A percentile compares a stretch with the other conserved stretches of the same genome.
Evolutionary conservation across 345 rosid genomes (phyloP).

Genomic region (Ceriops decandra): DNA sequence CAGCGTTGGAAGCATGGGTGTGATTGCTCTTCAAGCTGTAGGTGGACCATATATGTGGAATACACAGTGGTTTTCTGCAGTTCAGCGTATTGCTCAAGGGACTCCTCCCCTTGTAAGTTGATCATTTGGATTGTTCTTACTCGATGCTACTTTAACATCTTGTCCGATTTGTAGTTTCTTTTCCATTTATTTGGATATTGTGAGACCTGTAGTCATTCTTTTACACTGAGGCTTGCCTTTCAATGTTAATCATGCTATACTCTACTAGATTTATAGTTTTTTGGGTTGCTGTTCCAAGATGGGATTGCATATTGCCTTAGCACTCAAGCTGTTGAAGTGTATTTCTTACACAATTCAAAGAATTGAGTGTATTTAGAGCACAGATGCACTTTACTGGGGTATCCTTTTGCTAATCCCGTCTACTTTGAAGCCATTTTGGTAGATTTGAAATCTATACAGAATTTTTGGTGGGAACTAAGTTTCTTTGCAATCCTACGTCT

Average conservation of each 20-base stretch:
- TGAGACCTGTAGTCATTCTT: not conserved
- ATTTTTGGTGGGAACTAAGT: not conserved
- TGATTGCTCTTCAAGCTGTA: conserved; percentile 86
- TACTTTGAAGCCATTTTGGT: too few species aligned
- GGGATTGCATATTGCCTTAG: not conserved
- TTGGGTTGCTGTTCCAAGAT: not conserved
- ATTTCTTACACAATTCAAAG: not conserved
- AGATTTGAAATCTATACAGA: too few species aligned
- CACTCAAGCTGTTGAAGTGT: not conserved
- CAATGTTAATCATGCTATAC: too few species aligned
- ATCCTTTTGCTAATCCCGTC: too few species aligned
- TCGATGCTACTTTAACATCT: conserved; percentile 12
- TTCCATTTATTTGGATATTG: not conserved
- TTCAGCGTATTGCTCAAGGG: conserved; percentile 90
- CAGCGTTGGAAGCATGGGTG: conserved; percentile 69
- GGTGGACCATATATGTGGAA: conserved; percentile 98
- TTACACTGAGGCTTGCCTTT: not conserved
- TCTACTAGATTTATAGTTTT: not conserved
- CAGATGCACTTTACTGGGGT: too few species aligned
- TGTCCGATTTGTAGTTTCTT: not conserved
- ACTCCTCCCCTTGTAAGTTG: conserved; percentile 98
- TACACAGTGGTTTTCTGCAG: conserved; percentile 73
- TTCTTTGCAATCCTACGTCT: not conserved
- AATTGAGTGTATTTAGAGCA: too few species aligned
- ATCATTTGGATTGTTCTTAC: conserved; percentile 18